These are phyloP conservation scores for Kwoniella pini DNA, from an alignment of 768 basidiomycete genomes.

Conservation along the genomic window DNA sequence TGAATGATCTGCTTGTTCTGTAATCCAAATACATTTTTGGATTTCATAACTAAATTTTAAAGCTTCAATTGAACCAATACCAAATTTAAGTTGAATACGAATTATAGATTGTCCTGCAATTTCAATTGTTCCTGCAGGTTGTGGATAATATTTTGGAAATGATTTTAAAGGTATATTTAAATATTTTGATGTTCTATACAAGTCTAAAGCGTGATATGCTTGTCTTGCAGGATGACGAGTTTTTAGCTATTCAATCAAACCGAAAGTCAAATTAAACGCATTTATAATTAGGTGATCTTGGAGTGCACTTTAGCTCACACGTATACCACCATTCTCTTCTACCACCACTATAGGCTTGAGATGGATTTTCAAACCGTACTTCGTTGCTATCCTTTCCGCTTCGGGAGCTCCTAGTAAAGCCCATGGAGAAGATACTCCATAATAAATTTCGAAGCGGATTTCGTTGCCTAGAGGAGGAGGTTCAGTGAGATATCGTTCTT, in stretches of 20 bases:
- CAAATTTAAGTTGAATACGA: slow-evolving; percentile 29
- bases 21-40: slow-evolving; percentile 41
- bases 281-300: too few relatives aligned
- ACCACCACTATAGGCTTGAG: slow-evolving; percentile 42
- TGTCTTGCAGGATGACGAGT: slow-evolving; percentile 36
- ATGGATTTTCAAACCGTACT: slow-evolving; percentile 28
- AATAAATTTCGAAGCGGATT: slow-evolving; percentile 38
- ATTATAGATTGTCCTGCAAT: slow-evolving; percentile 38
- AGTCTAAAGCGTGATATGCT: slow-evolving; percentile 44
- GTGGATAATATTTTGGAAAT: slow-evolving; percentile 36
- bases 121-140: slow-evolving; percentile 27
- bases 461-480: slow-evolving; percentile 23
- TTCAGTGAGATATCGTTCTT: slow-evolving; percentile 1
- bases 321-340: slow-evolving; percentile 42
- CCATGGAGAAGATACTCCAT: slow-evolving; percentile 42
- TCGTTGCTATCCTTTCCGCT: slow-evolving; percentile 26
- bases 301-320: slow-evolving; percentile 16
- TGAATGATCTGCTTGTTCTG: slow-evolving; percentile 35
- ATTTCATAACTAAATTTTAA: slow-evolving; percentile 30
- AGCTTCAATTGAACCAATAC: slow-evolving; percentile 27
- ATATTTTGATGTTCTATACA: slow-evolving; percentile 26
- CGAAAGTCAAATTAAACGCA: too few relatives aligned
- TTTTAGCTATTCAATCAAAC: slow-evolving; percentile 24
- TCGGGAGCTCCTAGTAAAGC: slow-evolving; percentile 37
- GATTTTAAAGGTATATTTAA: slow-evolving; percentile 22